A percentile compares a stretch with the other conserved stretches of the same genome.
Conservation (phyloP, 2,329 filamentous ascomycete genomes). For the Pseudogymnoascus sp. region DNA sequence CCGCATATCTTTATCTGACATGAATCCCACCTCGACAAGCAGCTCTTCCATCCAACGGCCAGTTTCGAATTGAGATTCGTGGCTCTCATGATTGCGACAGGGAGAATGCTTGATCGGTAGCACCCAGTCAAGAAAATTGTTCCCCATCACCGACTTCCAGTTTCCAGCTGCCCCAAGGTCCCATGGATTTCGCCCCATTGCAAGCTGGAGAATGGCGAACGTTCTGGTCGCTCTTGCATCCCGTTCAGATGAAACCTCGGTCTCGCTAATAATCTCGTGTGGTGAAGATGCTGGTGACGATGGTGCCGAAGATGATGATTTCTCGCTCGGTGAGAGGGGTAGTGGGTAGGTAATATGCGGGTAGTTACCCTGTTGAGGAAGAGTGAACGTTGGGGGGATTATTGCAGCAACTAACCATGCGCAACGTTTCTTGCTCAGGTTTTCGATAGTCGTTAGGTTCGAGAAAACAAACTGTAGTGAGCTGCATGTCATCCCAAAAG, state of each 20-base stretch:
- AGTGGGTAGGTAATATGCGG: slow-evolving; percentile 12
- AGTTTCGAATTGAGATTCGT: slow-evolving; percentile 60
- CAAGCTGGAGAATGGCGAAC: slow-evolving; percentile 72
- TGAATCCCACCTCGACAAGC: slow-evolving; percentile 28
- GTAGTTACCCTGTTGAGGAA: slow-evolving; percentile 16
- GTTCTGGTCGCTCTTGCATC: slow-evolving; percentile 45
- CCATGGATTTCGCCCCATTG: slow-evolving; percentile 77
- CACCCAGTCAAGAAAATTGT: slow-evolving; percentile 66
- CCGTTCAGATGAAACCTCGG: slow-evolving; percentile 20
- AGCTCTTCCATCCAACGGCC: slow-evolving; percentile 54
- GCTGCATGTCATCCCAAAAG: slow-evolving; percentile 66
- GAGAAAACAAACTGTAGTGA: slow-evolving; percentile 61
- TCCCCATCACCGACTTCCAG: slow-evolving; percentile 73
- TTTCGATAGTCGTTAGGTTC: slow-evolving; percentile 82
- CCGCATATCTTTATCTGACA: slow-evolving; percentile 8
- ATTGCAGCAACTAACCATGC: slow-evolving; percentile 69
- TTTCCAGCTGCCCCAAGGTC: slow-evolving; percentile 65
- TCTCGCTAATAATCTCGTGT: not conserved
- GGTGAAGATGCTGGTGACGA: slow-evolving; percentile 5
- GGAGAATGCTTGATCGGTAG: slow-evolving; percentile 70
- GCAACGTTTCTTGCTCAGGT: slow-evolving; percentile 53
- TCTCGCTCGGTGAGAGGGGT: slow-evolving; percentile 8
- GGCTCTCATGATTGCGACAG: slow-evolving; percentile 59
- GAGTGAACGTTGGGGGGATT: slow-evolving; percentile 43
- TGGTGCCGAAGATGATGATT: not conserved